Conservation (phyloP, 768 basidiomycete genomes). For the Leccinum ochraceum region DNA sequence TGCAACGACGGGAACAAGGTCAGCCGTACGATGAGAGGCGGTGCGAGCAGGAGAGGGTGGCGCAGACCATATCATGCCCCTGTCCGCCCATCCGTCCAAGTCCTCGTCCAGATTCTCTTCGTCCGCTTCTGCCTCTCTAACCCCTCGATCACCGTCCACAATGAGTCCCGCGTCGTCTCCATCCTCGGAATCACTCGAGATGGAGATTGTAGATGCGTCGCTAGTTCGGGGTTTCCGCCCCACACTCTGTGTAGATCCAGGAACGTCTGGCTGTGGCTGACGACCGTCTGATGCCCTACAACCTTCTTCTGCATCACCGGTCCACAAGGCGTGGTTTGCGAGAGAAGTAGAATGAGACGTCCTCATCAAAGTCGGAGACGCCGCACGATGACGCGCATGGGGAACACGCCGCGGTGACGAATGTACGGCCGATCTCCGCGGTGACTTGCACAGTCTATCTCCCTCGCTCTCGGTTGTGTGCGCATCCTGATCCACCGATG, state of each 20-base stretch:
- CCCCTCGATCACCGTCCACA: not conserved
- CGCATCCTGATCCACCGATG: constrained; percentile 8
- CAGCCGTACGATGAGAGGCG: no score
- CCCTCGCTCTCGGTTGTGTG: constrained; percentile 7
- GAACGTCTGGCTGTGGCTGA: not conserved
- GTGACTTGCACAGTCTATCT: constrained; percentile 20
- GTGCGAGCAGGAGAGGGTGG: no score
- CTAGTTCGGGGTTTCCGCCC: constrained; percentile 9
- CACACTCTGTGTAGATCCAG: not conserved
- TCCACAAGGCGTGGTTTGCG: not conserved
- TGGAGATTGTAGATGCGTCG: constrained; percentile 23
- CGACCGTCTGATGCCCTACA: not conserved
- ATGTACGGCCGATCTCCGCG: constrained; percentile 26
- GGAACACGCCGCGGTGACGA: constrained; percentile 25
- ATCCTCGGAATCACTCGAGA: constrained; percentile 32
- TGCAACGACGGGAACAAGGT: no score
- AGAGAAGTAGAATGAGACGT: not conserved
- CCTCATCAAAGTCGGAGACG: constrained; percentile 15
- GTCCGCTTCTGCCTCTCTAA: not conserved
- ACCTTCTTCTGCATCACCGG: not conserved
- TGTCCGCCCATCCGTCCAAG: constrained; percentile 9
- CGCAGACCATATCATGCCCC: no score
- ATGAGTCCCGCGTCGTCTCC: not conserved
- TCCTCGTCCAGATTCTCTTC: constrained; percentile 5
- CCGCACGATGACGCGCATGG: not conserved